Base-by-base conservation (phyloP, 2,329 filamentous ascomycete species). In the Exophiala oligosperma region DNA sequence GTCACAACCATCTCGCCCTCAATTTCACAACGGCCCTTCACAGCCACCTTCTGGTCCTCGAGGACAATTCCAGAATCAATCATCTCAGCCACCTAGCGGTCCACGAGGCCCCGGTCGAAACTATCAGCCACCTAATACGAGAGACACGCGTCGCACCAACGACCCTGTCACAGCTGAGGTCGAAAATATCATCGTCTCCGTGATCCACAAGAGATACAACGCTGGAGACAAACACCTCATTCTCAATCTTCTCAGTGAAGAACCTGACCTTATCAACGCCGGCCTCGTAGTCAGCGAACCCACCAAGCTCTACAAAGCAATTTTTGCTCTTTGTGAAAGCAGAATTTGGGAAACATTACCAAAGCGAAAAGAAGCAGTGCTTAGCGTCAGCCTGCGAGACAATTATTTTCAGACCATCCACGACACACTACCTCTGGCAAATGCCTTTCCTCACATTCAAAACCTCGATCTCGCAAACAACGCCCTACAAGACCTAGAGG, bases 391-490 rank as follows among this genome's bases (percentile, higher is more conserved):
- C 38, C 82, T 99, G 11, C 86, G 89, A 17, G 84, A 85, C 71
- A 97, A 97, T 73, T 85, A 85, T 60, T 85, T 97, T 47, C 78
- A 84, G 51, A 87, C 89, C 62, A 83, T 96, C 38, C 72, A 78
- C 21, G 82, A 88, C 53, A 88, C 97, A 51, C 90, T 88, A 52
- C 81, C 85, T 1, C 81, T 97, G 1, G 86, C 91, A 8, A 83
- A 85, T 52, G 91, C 90, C 0, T 90, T 97, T 54, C 91, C 92
- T 0, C 88, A 92, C 61, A 79, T 97, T 59, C 87, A 91, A 71
- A 92, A 96, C 65, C 84, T 99, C 11, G 93, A 97, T 66, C 82
- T 97, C 26, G 94, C 91, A 54, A 84, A 87, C 70, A 97, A 97
- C 74, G 84, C 86, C 41, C 84, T 99, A 67, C 79, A 81, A 58